Base-by-base conservation (phyloP, 768 basidiomycete genomes). In the Lentinula detonsa region DNA sequence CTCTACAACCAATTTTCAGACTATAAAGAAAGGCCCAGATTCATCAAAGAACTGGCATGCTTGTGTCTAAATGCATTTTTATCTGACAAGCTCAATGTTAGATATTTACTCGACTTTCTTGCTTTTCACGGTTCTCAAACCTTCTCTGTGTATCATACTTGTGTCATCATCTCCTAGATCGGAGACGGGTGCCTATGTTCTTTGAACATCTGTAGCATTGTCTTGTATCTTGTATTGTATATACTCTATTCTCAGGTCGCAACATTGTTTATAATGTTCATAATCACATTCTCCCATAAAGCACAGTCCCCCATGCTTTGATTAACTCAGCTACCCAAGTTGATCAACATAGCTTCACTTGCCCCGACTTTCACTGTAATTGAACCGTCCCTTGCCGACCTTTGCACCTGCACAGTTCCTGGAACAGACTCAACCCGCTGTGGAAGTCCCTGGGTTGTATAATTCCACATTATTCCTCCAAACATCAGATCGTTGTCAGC, bases 381-480 rank as follows among this genome's bases (percentile, higher is more conserved):
- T 23, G 45, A 45, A 15, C 56, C 56, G 23, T 57, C 56, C 56
- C 18, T n/a, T 1, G 15, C 0, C 8, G 37, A 43, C 16, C 56
- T 57, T 13, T 40, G n/a, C 31, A 57, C 56, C 10, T 7, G 2
- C 13, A 33, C 42, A 43, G 18, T 48, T 16, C 56, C 56, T 16
- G 56, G 56, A 6, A 57, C 56, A 15, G 15, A 10, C 42, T 43
- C 10, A 8, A 57, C 45, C 21, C 23, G 23, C 56, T 45, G 28
- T 10, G 56, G 56, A n/a, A 57, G 33, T 16, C 56, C 56, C 16
- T 34, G 42, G 2, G 56, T 57, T 16, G 56, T 57, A 46, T 15
- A 57, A 57, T 57, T 57, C 56, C 56, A 57, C 56, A 57, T 57
- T 4, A 57, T 21, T 15, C 56, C 56, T 31, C 56, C 56, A 33